A percentile compares a stretch with the other conserved stretches of the same genome.
Conservation (phyloP, 371 early-diverging fungal species). For the Umbelopsis sp. region DNA sequence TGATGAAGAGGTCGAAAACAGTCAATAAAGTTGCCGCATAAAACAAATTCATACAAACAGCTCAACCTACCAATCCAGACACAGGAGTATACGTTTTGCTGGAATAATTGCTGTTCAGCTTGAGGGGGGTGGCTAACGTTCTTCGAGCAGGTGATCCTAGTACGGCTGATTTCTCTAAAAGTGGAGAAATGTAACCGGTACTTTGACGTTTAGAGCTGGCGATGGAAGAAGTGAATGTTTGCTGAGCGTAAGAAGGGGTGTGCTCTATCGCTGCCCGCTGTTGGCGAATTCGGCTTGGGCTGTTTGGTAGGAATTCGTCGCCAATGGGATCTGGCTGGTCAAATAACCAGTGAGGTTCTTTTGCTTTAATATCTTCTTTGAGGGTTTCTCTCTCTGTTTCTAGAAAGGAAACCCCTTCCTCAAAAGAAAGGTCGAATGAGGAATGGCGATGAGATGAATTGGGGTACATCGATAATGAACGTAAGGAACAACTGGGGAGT, state of each 20-base stretch:
- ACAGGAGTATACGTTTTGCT: background rate
- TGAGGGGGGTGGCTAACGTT: background rate
- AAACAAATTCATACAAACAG: too few species aligned
- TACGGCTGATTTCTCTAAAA: background rate
- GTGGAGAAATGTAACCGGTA: background rate
- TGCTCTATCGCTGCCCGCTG: too few species aligned
- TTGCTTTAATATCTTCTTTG: background rate
- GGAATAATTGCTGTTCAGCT: background rate
- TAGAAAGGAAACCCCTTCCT: constrained; percentile 2
- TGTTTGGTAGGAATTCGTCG: constrained; percentile 1
- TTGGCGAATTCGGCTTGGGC: background rate
- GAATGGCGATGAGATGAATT: constrained; percentile 3
- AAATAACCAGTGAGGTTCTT: constrained; percentile 8
- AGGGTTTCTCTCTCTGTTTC: background rate
- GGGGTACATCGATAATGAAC: background rate
- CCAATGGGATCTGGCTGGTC: background rate
- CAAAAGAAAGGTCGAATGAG: constrained; percentile 9
- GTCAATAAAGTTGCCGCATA: too few species aligned
- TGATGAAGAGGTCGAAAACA: background rate
- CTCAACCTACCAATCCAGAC: background rate
- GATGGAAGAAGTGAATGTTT: constrained; percentile 11
- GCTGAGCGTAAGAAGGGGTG: constrained; percentile 7
- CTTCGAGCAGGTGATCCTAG: background rate
- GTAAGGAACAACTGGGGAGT: background rate
- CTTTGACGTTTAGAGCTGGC: background rate